Evolutionary conservation across 2,329 filamentous ascomycete genomes (phyloP).

Genomic region (Rachicladosporium sp.): DNA sequence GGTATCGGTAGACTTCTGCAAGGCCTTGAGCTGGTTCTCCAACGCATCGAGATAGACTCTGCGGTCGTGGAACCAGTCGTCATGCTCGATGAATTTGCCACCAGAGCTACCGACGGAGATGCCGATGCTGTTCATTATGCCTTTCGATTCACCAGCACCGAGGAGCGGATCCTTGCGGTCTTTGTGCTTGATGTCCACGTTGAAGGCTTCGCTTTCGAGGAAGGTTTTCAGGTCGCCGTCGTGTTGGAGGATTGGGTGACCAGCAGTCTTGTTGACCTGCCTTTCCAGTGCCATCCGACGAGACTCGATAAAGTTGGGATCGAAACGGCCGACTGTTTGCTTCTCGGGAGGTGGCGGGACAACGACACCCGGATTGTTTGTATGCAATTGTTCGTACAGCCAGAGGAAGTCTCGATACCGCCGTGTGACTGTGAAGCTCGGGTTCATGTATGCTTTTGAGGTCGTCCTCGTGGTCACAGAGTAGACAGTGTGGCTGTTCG

Average conservation of each 20-base stretch:
- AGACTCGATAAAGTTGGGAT: constrained; percentile 92
- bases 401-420: constrained; percentile 95
- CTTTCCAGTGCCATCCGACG: constrained; percentile 83
- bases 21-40: constrained; percentile 76
- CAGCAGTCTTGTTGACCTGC: constrained; percentile 93
- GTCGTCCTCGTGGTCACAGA: constrained; percentile 91
- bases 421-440: constrained; percentile 85
- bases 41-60: constrained; percentile 88
- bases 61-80: constrained; percentile 98
- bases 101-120: constrained; percentile 56
- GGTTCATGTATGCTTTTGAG: constrained; percentile 86
- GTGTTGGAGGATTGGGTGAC: constrained; percentile 80
- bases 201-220: constrained; percentile 91
- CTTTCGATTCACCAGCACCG: constrained; percentile 66
- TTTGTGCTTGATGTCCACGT: constrained; percentile 94
- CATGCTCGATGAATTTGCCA: constrained; percentile 90
- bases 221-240: constrained; percentile 93
- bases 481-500: constrained; percentile 95
- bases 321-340: constrained; percentile 90
- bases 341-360: constrained; percentile 95
- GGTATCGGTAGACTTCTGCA: constrained; percentile 86
- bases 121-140: constrained; percentile 76
- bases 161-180: constrained; percentile 79
- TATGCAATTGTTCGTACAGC: constrained; percentile 90
- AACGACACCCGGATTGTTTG: constrained; percentile 87